phyloP scores from a whole-genome alignment of 306 rosid genomes.

The Cucurbita moschata region DNA sequence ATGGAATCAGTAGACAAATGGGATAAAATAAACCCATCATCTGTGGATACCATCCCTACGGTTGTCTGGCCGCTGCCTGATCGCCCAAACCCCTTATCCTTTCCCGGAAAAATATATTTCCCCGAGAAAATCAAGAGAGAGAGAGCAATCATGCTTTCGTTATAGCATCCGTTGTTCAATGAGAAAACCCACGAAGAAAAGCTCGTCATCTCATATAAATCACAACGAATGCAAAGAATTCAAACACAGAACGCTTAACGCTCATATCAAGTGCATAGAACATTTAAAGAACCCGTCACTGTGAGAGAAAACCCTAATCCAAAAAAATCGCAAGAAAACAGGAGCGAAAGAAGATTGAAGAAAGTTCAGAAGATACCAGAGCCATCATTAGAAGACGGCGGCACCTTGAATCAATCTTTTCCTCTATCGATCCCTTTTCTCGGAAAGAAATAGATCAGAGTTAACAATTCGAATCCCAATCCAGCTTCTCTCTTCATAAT shows the following conservation, averaged over 20 bases:
- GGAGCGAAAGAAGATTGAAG: not conserved
- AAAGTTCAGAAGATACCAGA: slow-evolving; percentile 32
- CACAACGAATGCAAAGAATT: slow-evolving; percentile 22
- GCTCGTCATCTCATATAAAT: slow-evolving; percentile 10
- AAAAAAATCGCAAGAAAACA: not conserved
- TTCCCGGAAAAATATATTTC: not conserved
- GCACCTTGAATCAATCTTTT: slow-evolving; percentile 21
- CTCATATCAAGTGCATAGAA: slow-evolving; percentile 73
- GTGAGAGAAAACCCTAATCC: slow-evolving; percentile 19
- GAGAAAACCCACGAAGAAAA: slow-evolving; percentile 18
- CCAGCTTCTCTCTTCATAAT: slow-evolving; percentile 81
- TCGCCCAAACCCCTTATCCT: not conserved
- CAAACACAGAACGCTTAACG: slow-evolving; percentile 3
- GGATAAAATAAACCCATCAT: slow-evolving; percentile 26
- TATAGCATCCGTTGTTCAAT: slow-evolving; percentile 27
- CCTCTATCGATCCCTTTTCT: not conserved
- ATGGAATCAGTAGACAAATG: slow-evolving; percentile 62
- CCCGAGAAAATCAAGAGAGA: slow-evolving; percentile 2
- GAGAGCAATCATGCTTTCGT: slow-evolving; percentile 25
- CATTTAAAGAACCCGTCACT: slow-evolving; percentile 24
- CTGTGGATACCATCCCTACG: slow-evolving; percentile 88
- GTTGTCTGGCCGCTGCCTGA: slow-evolving; percentile 92
- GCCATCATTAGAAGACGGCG: slow-evolving; percentile 25
- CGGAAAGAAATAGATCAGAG: slow-evolving; percentile 6
- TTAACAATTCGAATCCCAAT: slow-evolving; percentile 20